Percentiles rank a stretch among this genome's conserved stretches.
phyloP scores from a whole-genome alignment of 1,284 basidiomycete species.

The Leccinum pseudoinsigne region DNA sequence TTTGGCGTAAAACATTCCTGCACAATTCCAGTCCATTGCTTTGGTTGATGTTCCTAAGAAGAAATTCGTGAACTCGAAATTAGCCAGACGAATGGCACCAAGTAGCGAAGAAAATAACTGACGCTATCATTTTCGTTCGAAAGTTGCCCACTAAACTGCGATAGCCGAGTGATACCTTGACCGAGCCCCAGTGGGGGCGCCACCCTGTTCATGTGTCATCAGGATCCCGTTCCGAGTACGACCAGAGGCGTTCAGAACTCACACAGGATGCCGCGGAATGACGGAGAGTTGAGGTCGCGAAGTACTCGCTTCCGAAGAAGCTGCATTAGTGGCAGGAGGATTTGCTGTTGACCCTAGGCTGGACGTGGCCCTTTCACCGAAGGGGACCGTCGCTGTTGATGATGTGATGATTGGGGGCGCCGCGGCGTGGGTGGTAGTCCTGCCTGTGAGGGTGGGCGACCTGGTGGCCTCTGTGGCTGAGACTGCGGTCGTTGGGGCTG shows the following conservation, averaged over 20 bases:
- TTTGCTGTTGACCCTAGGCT: constrained; percentile 27
- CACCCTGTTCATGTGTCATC: constrained; percentile 24
- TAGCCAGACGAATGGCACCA: neutral
- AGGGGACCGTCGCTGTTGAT: constrained; percentile 34
- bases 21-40: constrained; percentile 64
- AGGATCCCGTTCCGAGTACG: constrained; percentile 10
- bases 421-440: constrained; percentile 39
- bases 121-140: constrained; percentile 52
- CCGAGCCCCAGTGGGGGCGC: constrained; percentile 46
- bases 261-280: constrained; percentile 29
- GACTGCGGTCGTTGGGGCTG: constrained; percentile 49
- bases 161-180: constrained; percentile 57
- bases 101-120: constrained; percentile 21
- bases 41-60: constrained; percentile 55
- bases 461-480: constrained; percentile 45
- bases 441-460: constrained; percentile 36
- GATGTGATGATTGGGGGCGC: constrained; percentile 35
- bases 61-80: constrained; percentile 11
- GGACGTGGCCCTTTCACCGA: constrained; percentile 39
- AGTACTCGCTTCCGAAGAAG: constrained; percentile 28
- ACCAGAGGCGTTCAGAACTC: constrained; percentile 19
- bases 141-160: constrained; percentile 65
- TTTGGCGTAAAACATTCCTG: constrained; percentile 64
- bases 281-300: constrained; percentile 26
- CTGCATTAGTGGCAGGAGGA: constrained; percentile 17